phyloP scores from a whole-genome alignment of 441 rosid species.

The Adansonia gregorii region DNA sequence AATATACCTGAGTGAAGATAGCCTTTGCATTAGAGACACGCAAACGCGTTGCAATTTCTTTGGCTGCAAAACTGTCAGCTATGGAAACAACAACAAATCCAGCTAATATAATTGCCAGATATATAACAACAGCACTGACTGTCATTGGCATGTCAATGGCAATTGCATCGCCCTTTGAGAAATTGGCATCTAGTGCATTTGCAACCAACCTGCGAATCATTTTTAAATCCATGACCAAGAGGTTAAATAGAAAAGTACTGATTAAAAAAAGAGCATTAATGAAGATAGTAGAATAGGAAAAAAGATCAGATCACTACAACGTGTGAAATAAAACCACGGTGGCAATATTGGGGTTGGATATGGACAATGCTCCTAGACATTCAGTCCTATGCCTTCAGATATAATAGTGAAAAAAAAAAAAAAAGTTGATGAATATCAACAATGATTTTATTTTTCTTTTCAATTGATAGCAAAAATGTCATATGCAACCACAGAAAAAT shows the following conservation, averaged over 20 bases:
- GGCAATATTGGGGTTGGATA: background rate
- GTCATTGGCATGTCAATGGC: constrained; percentile 97
- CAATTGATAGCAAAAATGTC: background rate
- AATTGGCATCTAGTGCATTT: constrained; percentile 58
- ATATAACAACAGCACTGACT: constrained; percentile 71
- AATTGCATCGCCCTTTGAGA: constrained; percentile 77
- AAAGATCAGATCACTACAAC: background rate
- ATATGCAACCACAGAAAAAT: background rate
- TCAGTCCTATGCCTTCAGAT: background rate
- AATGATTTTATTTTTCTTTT: background rate
- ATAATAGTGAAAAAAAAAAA: background rate
- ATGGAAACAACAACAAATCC: constrained; percentile 84
- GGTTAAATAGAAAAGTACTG: background rate
- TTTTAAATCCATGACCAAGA: background rate
- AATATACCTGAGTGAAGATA: constrained; percentile 79
- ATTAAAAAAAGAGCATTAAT: background rate
- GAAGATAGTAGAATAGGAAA: background rate
- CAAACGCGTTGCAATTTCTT: constrained; percentile 78
- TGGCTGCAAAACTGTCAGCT: constrained; percentile 90
- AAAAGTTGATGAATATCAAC: background rate
- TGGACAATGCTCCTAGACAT: background rate
- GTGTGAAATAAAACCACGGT: background rate
- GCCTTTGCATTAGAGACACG: constrained; percentile 75
- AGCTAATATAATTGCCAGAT: constrained; percentile 72
- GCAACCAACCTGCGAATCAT: constrained; percentile 69